A percentile compares a stretch with the other conserved stretches of the same genome.
Evolutionary conservation across 306 rosid genomes (phyloP).

Genomic region (Sicyos baderoa): DNA sequence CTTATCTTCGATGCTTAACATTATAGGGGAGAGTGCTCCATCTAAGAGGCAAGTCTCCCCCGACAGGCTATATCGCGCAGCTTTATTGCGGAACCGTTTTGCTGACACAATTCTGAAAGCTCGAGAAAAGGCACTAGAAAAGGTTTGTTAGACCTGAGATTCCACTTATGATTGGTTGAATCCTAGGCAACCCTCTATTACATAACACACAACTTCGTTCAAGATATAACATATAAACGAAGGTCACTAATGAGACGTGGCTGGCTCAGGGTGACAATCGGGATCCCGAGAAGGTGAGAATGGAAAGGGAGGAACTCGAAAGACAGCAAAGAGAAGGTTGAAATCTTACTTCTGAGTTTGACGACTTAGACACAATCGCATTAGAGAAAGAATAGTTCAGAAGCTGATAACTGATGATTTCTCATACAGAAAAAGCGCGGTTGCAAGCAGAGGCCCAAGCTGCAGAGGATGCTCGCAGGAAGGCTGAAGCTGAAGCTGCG

Average conservation of each 20-base stretch:
- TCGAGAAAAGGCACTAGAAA: slow-evolving; percentile 86
- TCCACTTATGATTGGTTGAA: slow-evolving; percentile 9
- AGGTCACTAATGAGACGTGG: background rate
- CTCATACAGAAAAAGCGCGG: slow-evolving; percentile 70
- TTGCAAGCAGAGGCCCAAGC: slow-evolving; percentile 89
- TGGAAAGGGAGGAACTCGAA: slow-evolving; percentile 88
- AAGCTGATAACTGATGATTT: background rate
- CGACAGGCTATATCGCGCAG: slow-evolving; percentile 77
- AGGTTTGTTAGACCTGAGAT: slow-evolving; percentile 50
- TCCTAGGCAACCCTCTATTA: background rate
- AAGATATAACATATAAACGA: background rate
- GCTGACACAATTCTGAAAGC: slow-evolving; percentile 94
- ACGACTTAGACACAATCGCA: background rate
- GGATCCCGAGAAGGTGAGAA: slow-evolving; percentile 78
- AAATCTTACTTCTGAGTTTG: slow-evolving; percentile 3
- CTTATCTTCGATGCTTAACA: slow-evolving; percentile 53
- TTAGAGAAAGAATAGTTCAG: background rate
- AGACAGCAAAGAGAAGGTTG: slow-evolving; percentile 75
- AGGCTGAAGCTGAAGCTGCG: slow-evolving; percentile 71
- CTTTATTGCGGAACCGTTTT: slow-evolving; percentile 66
- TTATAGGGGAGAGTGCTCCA: slow-evolving; percentile 92
- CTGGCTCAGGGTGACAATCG: slow-evolving; percentile 65
- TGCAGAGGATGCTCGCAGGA: slow-evolving; percentile 82
- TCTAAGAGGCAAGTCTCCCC: slow-evolving; percentile 95
- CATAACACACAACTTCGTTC: background rate